Evolutionary conservation across 2,329 filamentous ascomycete genomes (phyloP).

Genomic region (Colletotrichum euphorbiae): DNA sequence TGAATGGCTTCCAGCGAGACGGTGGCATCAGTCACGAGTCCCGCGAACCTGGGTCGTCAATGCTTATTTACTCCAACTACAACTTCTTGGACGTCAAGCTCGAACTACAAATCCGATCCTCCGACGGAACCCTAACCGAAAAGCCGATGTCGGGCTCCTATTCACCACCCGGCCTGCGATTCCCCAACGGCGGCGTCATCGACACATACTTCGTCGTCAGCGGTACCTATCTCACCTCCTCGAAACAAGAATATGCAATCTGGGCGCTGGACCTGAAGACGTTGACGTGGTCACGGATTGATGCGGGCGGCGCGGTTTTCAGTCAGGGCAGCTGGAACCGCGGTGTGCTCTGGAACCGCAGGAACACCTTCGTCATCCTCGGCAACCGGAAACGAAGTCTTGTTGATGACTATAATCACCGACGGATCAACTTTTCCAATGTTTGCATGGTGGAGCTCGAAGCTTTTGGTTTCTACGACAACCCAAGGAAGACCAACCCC

Average conservation of each 20-base stretch:
- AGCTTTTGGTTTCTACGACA: conserved; percentile 97
- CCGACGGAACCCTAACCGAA: conserved; percentile 86
- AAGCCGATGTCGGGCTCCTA: conserved; percentile 89
- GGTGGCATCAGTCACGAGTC: conserved; percentile 64
- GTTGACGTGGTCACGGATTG: conserved; percentile 93
- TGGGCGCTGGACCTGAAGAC: conserved; percentile 93
- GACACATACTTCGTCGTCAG: conserved; percentile 98
- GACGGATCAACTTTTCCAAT: conserved; percentile 96
- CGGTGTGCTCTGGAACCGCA: conserved; percentile 90
- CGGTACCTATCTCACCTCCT: conserved; percentile 96
- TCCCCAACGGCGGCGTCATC: conserved; percentile 95
- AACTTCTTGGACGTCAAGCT: conserved; percentile 98
- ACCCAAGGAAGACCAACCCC: conserved; percentile 82
- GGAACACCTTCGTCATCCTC: conserved; percentile 95
- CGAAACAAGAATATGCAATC: conserved; percentile 96
- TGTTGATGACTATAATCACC: conserved; percentile 98
- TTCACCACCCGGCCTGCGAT: conserved; percentile 91
- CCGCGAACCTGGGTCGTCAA: conserved; percentile 72
- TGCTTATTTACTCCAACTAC: conserved; percentile 99
- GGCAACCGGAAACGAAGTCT: conserved; percentile 93
- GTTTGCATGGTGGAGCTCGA: conserved; percentile 97
- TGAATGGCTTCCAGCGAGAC: conserved; percentile 56
- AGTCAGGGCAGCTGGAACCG: conserved; percentile 98
- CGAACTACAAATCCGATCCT: conserved; percentile 87
- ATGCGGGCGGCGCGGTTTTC: conserved; percentile 93